Evolutionary conservation across 768 basidiomycete genomes (phyloP), one percentile per base, ranked within the genome.

Genomic region (Amanita pallidorosea): DNA sequence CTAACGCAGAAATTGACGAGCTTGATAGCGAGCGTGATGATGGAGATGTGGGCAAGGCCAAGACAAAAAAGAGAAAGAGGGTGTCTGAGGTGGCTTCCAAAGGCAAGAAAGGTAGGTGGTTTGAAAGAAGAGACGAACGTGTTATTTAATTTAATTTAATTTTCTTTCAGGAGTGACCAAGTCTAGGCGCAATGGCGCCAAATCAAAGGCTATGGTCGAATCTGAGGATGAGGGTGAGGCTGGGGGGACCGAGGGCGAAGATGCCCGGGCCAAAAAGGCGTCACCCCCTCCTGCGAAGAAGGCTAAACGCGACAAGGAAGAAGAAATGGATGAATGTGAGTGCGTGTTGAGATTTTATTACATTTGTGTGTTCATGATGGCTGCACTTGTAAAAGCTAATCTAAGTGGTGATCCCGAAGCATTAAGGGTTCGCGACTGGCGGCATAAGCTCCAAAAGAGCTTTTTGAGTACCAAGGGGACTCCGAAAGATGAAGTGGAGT

Each of bases 391-490:
- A 4, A 23, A 47, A 71, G 69, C 61, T 7, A 72, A 77, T 61
- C 72, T 81, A 54, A 82, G 83, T 33, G 69, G 76, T 34, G 79
- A 92, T 62, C 90, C 90, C 1, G 72, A 74, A 47, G 77, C 78
- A 27, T 45, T 65, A 23, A 70, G 84, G 64, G 90, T 94, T 58
- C 83, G 87, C 61, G 86, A 88, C 52, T 95, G 93, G 92, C 75
- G 94, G 57, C 91, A 95, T 65, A 86, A 81, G 65, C 75, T 96
- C 2, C 93, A 97, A 67, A 87, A 91, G 65, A 86, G 80, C 0
- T 86, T 92, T 70, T 62, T 94, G 47, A 80, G 81, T 57, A 76
- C 69, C 56, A 83, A 83, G 65, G 67, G 68, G 5, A 55, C 72
- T 7, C 84, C 88, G 4, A 82, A 79, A 58, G 76, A 77, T 8